Conservation (phyloP, 208 protist species). For the Kentomonas sorsogonicus region DNA sequence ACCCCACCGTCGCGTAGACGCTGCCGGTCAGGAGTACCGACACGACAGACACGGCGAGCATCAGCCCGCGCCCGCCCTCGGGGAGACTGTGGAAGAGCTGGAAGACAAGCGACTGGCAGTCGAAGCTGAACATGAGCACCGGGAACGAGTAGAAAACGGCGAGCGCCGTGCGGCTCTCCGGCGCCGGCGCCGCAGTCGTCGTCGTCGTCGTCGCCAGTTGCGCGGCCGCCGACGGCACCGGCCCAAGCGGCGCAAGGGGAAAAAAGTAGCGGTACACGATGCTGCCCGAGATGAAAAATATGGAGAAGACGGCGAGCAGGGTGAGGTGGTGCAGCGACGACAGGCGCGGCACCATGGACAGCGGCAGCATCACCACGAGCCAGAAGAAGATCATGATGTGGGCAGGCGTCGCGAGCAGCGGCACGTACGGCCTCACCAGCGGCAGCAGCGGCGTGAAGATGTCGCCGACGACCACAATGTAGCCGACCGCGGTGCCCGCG, state of each 20-base stretch:
- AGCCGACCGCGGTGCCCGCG: conserved; percentile 45
- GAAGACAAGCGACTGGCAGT: conserved; percentile 65
- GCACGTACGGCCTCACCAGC: conserved; percentile 30
- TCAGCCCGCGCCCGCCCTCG: conserved; percentile 21
- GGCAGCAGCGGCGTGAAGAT: conserved; percentile 51
- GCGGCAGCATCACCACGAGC: conserved; percentile 42
- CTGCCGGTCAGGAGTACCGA: conserved; percentile 41
- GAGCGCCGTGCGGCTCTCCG: conserved; percentile 25
- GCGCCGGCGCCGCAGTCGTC: conserved; percentile 24
- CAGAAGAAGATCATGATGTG: conserved; percentile 38
- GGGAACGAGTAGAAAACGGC: conserved; percentile 37
- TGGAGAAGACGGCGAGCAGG: conserved; percentile 35
- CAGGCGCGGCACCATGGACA: conserved; percentile 40
- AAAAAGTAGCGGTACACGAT: conserved; percentile 58
- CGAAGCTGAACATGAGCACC: conserved; percentile 67
- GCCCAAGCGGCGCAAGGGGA: conserved; percentile 18
- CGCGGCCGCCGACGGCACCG: too few relatives aligned
- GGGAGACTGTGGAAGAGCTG: conserved; percentile 40
- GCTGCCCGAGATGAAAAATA: conserved; percentile 40
- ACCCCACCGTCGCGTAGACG: conserved; percentile 44
- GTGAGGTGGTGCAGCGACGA: conserved; percentile 38
- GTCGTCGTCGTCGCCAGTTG: neutral
- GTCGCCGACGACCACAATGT: conserved; percentile 61
- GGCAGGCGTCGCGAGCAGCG: conserved; percentile 28
- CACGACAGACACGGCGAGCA: conserved; percentile 42